phyloP scores from a whole-genome alignment of 345 rosid genomes.

The Dipteronia sinensis region DNA sequence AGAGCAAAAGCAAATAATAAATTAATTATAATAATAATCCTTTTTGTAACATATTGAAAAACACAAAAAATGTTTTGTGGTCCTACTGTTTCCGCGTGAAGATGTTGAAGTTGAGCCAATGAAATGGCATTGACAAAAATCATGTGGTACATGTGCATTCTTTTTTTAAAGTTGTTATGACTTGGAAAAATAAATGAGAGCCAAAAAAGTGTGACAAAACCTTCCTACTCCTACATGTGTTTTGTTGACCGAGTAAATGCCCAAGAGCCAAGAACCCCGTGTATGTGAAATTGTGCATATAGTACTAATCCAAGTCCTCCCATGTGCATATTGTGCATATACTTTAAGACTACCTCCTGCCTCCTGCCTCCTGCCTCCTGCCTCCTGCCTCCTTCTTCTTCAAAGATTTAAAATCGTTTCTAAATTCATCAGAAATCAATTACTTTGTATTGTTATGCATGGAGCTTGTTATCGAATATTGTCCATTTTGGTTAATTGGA shows the following conservation, averaged over 20 bases:
- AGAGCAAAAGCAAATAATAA: not conserved
- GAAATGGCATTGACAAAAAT: conserved; percentile 3
- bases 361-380: too few species aligned
- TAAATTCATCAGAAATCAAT: too few species aligned
- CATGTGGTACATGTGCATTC: conserved; percentile 35
- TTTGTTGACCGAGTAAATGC: not conserved
- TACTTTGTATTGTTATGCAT: too few species aligned
- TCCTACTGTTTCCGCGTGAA: conserved; percentile 18
- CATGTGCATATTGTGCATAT: not conserved
- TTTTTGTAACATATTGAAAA: not conserved
- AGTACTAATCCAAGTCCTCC: not conserved
- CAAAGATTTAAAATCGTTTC: too few species aligned
- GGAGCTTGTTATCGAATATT: too few species aligned
- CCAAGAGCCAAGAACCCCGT: not conserved
- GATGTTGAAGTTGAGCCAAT: conserved; percentile 9
- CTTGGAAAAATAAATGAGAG: not conserved
- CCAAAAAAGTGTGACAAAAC: conserved; percentile 18
- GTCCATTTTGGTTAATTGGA: too few species aligned
- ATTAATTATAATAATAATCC: too few species aligned
- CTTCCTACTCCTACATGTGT: not conserved
- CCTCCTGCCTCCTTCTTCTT: too few species aligned
- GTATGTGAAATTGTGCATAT: not conserved
- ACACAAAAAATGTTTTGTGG: not conserved
- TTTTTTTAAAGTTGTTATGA: not conserved
- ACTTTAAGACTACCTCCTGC: too few species aligned